Evolutionary conservation across 108 stramenopile species (phyloP).

Genomic region (Seminavis robusta): DNA sequence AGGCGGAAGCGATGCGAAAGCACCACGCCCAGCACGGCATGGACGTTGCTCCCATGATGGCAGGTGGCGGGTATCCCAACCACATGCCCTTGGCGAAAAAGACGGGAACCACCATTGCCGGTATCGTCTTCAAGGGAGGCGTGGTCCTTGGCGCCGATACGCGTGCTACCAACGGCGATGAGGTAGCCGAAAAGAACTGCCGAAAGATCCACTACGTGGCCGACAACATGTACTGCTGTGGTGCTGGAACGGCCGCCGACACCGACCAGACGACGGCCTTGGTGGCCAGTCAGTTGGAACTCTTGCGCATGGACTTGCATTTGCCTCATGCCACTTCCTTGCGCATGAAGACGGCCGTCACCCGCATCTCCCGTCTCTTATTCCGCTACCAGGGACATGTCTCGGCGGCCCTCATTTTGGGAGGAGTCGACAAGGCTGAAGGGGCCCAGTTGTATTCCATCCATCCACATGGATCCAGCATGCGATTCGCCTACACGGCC

Average conservation of each 20-base stretch:
- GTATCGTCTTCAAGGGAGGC: constrained; percentile 87
- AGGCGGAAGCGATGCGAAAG: too few species aligned
- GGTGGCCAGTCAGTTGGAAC: constrained; percentile 87
- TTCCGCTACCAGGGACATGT: constrained; percentile 97
- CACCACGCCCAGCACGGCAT: too few species aligned
- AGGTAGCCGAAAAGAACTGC: constrained; percentile 99
- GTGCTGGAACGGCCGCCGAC: constrained; percentile 99
- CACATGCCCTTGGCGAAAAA: constrained; percentile 86
- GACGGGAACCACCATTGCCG: constrained; percentile 96
- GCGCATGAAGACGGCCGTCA: constrained; percentile 96
- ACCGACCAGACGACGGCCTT: constrained; percentile 97
- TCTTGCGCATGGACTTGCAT: constrained; percentile 92
- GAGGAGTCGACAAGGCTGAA: constrained; percentile 90
- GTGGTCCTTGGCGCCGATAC: constrained; percentile 99
- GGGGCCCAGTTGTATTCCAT: constrained; percentile 97
- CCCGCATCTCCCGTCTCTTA: constrained; percentile 91
- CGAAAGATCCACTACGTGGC: constrained; percentile 99
- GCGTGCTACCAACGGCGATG: constrained; percentile 90
- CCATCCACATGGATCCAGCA: constrained; percentile 95
- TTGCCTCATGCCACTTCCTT: constrained; percentile 34
- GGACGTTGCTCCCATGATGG: constrained; percentile 16
- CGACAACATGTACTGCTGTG: constrained; percentile 99
- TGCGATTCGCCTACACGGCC: constrained; percentile 94
- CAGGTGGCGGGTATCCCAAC: constrained; percentile 13
- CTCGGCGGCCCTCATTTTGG: constrained; percentile 92